Evolutionary conservation across 164 flowering plant species (phyloP).

Genomic region (Tetracentron sinense): DNA sequence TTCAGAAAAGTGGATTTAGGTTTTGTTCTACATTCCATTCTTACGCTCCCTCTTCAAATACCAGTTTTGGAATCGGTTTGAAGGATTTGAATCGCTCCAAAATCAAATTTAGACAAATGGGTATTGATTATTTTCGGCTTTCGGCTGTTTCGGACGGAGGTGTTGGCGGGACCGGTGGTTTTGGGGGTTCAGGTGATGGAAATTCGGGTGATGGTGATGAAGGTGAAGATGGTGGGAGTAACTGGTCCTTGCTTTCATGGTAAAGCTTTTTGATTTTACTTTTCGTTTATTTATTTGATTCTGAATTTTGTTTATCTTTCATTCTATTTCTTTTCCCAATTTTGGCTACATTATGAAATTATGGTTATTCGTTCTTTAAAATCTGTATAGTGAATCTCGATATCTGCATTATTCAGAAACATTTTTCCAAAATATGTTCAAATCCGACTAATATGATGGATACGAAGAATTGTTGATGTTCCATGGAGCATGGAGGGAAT

Average conservation of each 20-base stretch:
- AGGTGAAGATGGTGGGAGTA: constrained; percentile 27
- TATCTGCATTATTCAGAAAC: too few species aligned
- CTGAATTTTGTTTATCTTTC: neutral
- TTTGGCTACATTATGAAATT: too few species aligned
- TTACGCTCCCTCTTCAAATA: constrained; percentile 8
- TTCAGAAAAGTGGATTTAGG: constrained; percentile 8
- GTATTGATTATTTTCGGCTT: constrained; percentile 26
- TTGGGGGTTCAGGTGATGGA: constrained; percentile 48
- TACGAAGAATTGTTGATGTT: too few species aligned
- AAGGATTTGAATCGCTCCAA: constrained; percentile 16
- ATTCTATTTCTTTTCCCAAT: too few species aligned
- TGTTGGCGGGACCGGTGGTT: constrained; percentile 37
- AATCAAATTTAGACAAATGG: constrained; percentile 15
- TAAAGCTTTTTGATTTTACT: constrained; percentile 16
- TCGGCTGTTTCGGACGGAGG: constrained; percentile 44
- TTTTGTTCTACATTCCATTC: constrained; percentile 12
- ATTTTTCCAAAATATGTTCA: too few species aligned
- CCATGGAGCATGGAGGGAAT: too few species aligned
- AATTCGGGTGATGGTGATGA: constrained; percentile 33
- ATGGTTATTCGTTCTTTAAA: too few species aligned
- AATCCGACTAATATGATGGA: too few species aligned
- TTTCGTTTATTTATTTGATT: neutral
- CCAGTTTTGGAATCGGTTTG: constrained; percentile 10
- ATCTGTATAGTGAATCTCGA: too few species aligned
- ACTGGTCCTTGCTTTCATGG: constrained; percentile 57